These are phyloP conservation scores for Purshia tridentata DNA, from an alignment of 306 rosid species.

Conservation along the genomic window DNA sequence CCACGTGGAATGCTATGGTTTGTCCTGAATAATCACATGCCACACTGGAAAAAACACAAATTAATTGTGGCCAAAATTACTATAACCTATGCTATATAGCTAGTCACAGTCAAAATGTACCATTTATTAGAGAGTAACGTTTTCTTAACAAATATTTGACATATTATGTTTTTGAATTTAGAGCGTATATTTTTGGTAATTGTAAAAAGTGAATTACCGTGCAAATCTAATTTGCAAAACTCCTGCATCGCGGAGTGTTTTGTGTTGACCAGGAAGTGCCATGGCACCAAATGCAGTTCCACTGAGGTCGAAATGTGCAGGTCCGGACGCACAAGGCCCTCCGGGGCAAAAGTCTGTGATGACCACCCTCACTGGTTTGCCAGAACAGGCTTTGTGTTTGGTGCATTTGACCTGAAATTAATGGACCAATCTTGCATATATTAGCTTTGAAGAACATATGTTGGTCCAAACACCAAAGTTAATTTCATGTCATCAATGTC, in stretches of 20 bases:
- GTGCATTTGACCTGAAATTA: conserved; percentile 32
- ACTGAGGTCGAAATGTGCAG: conserved; percentile 49
- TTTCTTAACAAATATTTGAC: not conserved
- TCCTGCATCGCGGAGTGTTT: conserved; percentile 36
- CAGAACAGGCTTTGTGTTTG: conserved; percentile 33
- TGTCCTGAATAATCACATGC: conserved; percentile 40
- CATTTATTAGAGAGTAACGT: not conserved
- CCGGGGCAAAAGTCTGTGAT: conserved; percentile 46
- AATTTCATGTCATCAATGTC: not conserved
- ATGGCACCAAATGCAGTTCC: conserved; percentile 56
- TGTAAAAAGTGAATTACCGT: conserved; percentile 22
- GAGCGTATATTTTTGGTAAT: not conserved
- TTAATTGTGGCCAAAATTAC: not conserved
- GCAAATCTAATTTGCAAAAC: conserved; percentile 28
- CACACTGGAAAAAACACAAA: conserved; percentile 17
- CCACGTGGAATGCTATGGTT: conserved; percentile 36
- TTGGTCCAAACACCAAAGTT: not conserved
- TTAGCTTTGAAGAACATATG: not conserved
- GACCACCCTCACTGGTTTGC: conserved; percentile 36
- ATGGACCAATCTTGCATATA: not conserved
- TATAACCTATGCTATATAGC: not conserved
- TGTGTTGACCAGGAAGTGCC: conserved; percentile 34
- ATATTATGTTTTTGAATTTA: no score
- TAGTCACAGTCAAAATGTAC: no score
- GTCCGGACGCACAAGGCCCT: conserved; percentile 16